A percentile compares a stretch with the other conserved stretches of the same genome.
phyloP scores from a whole-genome alignment of 2,329 filamentous ascomycete species.

The Fusarium papillatum region DNA sequence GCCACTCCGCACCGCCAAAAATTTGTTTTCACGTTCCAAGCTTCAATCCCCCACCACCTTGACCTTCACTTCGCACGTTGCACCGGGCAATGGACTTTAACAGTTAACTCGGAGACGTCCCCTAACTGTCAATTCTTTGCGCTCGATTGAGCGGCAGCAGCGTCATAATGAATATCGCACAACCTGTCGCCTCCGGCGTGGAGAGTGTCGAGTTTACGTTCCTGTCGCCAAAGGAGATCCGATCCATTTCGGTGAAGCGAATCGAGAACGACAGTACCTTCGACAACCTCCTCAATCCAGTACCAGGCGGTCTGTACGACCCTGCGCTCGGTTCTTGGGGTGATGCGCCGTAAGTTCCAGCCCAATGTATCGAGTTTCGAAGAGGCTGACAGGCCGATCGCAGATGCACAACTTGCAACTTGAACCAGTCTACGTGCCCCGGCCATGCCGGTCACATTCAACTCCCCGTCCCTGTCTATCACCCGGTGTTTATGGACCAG shows the following conservation, averaged over 20 bases:
- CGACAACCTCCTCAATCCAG: slow-evolving; percentile 89
- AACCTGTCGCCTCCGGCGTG: slow-evolving; percentile 87
- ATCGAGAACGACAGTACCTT: slow-evolving; percentile 97
- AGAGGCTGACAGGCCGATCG: slow-evolving; percentile 6
- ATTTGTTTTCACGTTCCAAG: slow-evolving; percentile 45
- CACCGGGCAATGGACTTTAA: slow-evolving; percentile 38
- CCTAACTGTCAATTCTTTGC: slow-evolving; percentile 36
- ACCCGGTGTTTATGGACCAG: slow-evolving; percentile 97
- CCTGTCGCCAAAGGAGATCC: slow-evolving; percentile 86
- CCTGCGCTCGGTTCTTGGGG: slow-evolving; percentile 91
- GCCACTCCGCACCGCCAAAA: slow-evolving; percentile 62
- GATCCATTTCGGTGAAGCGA: slow-evolving; percentile 90
- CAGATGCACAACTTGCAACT: slow-evolving; percentile 93
- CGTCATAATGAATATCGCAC: slow-evolving; percentile 76
- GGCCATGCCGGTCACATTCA: slow-evolving; percentile 97
- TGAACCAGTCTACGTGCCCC: slow-evolving; percentile 85
- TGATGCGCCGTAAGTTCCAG: slow-evolving; percentile 76
- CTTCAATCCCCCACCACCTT: slow-evolving; percentile 39
- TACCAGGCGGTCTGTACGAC: slow-evolving; percentile 94
- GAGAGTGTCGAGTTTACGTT: slow-evolving; percentile 92
- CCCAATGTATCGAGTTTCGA: not conserved
- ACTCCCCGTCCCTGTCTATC: slow-evolving; percentile 92
- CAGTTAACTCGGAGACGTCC: slow-evolving; percentile 40
- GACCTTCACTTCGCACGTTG: slow-evolving; percentile 33
- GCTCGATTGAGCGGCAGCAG: slow-evolving; percentile 31